Evolutionary conservation across 2,329 filamentous ascomycete genomes (phyloP), one percentile per base, ranked within the genome.

Genomic region (Aspergillus sp.): DNA sequence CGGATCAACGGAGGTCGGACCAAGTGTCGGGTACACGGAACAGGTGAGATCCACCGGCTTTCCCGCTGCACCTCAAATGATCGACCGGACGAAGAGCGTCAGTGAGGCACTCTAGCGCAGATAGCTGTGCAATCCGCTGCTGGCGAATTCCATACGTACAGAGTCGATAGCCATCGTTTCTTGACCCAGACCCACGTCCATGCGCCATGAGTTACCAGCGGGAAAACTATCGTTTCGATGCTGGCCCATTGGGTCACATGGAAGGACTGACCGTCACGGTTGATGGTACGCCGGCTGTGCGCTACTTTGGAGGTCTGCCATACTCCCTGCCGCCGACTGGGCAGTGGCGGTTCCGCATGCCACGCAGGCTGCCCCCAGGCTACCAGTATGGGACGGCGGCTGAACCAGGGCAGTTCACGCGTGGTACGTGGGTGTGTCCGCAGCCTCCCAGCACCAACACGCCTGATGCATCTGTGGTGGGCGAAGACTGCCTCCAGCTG

Each of bases 401-500:
- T 33, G 30, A 33, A 33, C 2, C 30, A 33, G 30, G 30, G 30
- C 30, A 33, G 30, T 33, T 33, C 30, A 33, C 30, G 30, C 30
- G 30, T 33, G 30, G 30, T 9, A 33, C 30, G 2, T 33, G 30
- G 30, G 30, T 33, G 30, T 33, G 30, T 33, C 30, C 30, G n/a
- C 30, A 33, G 30, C 30, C 30, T 33, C 30, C 30, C 3, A 33
- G 30, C 3, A 33, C 30, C 30, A 33, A 33, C 30, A 33, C 30
- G 2, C 30, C 3, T 3, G 30, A 33, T 33, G 30, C 30, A 2
- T 33, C 30, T 33, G 30, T 33, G 30, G 30, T 33, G 30, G 35
- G 37, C 23, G 49, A 50, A 45, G 49, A 50, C 27, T 50, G 49
- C 42, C 41, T 50, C 1, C 38, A 47, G 30, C 27, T 46, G 23